A percentile compares a stretch with the other conserved stretches of the same genome.
phyloP scores from a whole-genome alignment of 495 filamentous ascomycete species.

The Penicillium turbatum region DNA sequence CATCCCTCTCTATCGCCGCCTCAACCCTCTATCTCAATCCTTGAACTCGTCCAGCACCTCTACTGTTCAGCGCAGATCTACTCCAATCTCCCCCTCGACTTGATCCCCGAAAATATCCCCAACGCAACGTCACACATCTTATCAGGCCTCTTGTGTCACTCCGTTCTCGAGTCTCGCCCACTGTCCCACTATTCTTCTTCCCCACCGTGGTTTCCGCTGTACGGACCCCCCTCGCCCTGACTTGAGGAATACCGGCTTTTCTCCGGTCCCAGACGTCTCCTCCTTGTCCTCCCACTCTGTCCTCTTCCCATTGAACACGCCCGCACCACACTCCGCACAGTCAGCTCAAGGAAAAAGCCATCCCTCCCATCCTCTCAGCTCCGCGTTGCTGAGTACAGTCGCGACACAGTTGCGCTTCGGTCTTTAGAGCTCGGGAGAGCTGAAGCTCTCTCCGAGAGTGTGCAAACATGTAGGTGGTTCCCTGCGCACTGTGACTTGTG shows the following conservation, averaged over 20 bases:
- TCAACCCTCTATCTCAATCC: neutral
- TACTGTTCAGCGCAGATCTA: too few species aligned
- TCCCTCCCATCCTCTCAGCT: neutral
- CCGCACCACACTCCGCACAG: conserved; percentile 1
- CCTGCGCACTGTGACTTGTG: neutral
- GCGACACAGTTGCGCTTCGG: neutral
- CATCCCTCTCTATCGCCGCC: neutral
- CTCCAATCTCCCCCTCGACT: neutral
- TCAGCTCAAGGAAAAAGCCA: neutral
- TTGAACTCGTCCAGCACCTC: neutral
- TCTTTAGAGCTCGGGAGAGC: conserved; percentile 19
- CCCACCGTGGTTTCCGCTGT: conserved; percentile 17
- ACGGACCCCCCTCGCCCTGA: conserved; percentile 15
- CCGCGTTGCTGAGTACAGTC: neutral
- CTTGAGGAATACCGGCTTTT: conserved; percentile 4
- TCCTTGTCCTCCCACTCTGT: conserved; percentile 2
- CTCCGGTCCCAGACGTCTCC: neutral
- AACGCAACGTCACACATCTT: conserved; percentile 7
- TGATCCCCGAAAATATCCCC: neutral
- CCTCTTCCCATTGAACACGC: conserved; percentile 2
- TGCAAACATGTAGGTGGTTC: conserved; percentile 33
- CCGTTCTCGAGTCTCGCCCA: neutral
- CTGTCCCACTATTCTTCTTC: conserved; percentile 25
- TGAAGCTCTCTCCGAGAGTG: conserved; percentile 19
- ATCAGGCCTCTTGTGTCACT: conserved; percentile 17